A percentile compares a stretch with the other conserved stretches of the same genome.
Evolutionary conservation across 1,284 basidiomycete genomes (phyloP).

Genomic region (Inonotus obliquus): DNA sequence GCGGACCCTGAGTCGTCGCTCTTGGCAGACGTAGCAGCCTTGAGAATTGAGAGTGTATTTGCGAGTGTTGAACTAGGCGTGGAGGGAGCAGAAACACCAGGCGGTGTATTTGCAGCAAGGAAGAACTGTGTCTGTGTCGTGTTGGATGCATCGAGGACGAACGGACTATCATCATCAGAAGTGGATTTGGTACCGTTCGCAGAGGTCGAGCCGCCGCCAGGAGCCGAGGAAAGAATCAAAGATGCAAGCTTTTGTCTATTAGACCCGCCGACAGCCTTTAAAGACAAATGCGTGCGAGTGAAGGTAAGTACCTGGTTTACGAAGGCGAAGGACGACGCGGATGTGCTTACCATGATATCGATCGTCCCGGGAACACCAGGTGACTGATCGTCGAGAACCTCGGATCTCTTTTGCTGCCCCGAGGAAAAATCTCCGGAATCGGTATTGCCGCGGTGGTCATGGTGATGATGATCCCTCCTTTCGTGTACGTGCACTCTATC

Average conservation of each 20-base stretch:
- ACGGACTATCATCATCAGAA: conserved; percentile 28
- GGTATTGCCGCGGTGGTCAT: conserved; percentile 20
- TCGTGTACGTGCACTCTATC: conserved; percentile 25
- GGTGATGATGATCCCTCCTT: conserved; percentile 20
- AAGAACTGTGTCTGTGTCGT: conserved; percentile 47
- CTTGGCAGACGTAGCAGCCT: conserved; percentile 20
- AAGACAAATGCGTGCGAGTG: not conserved
- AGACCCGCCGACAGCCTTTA: not conserved
- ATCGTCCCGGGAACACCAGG: conserved; percentile 39
- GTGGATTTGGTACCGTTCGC: conserved; percentile 24
- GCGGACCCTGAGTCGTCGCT: conserved; percentile 20
- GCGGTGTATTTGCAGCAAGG: conserved; percentile 32
- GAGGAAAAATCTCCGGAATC: not conserved
- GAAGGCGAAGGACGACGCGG: not conserved
- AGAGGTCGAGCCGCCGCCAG: not conserved
- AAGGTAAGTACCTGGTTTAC: conserved; percentile 5
- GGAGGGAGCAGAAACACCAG: conserved; percentile 14
- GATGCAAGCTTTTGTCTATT: conserved; percentile 39
- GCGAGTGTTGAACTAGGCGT: conserved; percentile 12
- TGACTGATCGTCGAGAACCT: conserved; percentile 7
- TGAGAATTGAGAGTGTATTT: conserved; percentile 15
- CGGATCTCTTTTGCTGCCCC: conserved; percentile 22
- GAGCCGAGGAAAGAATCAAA: conserved; percentile 36
- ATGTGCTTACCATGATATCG: conserved; percentile 41
- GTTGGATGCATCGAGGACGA: conserved; percentile 52